Evolutionary conservation across 2,329 filamentous ascomycete species (phyloP), one percentile per base, ranked within the genome.

Genomic region (Pseudopyricularia javanii): DNA sequence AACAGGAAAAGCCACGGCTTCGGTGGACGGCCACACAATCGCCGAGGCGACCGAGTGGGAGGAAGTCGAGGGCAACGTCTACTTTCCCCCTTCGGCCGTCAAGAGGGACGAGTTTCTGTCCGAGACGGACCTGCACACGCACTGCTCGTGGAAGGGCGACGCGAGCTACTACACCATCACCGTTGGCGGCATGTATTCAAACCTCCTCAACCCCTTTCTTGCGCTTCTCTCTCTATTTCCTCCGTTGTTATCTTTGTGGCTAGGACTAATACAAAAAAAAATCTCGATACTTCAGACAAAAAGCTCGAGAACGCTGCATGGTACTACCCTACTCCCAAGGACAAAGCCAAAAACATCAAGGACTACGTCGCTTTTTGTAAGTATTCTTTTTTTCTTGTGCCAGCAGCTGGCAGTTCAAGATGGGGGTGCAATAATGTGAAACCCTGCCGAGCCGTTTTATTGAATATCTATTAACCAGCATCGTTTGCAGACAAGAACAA

Each of bases 351-450:
- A 30, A 63, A 70, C 51, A 78, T 82, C 57, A 75, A 74, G 61
- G 73, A 72, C 45, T 69, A 76, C 59, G 74, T 82, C 37, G 78
- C 79, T 4, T 82, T 82, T 59, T 80, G 78, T 75, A 64, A 72
- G 76, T 61, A 7, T 5, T 45, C 9, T 20, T 26, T 14, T 3
- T 45, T 45, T 7, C 40, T 7, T 4, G 3, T 24, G 9, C 40
- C 7, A 22, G 40, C 24, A 7, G 24, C 4, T 7, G 9, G 11
- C 40, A 45, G 20, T 30, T 4, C 28, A 9, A 30, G 9, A 30
- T 9, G 4, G 9, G 5, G 4, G 28, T 30, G 9, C 28, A 30
- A 30, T n/a, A n/a, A n/a, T n/a, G n/a, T n/a, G n/a, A n/a, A n/a
- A n/a, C n/a, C n/a, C n/a, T n/a, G n/a, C n/a, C n/a, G n/a, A n/a